Base-by-base conservation (phyloP, 805 yeast species). In the Candida sonorensis region DNA sequence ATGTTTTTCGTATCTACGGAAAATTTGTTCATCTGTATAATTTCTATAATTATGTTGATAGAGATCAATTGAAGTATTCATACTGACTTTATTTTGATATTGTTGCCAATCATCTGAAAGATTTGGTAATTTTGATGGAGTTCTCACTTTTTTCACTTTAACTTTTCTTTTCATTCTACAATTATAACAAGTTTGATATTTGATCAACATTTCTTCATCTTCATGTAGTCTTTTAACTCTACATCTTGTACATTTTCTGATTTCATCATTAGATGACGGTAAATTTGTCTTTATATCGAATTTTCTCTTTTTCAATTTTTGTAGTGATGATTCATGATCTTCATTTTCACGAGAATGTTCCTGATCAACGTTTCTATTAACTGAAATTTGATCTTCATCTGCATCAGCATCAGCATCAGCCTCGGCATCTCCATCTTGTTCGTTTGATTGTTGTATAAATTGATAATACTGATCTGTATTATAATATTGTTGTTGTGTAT, bases 161-260 rank as follows among this genome's bases (percentile, higher is more conserved):
- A 64, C 66, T 34, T 51, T 61, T 18, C 72, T 51, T 35, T 62
- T 62, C 16, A 45, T 43, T 23, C 72, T 44, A 44, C 72, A 66
- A 25, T 50, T 56, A 17, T 46, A 16, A 37, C 72, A 66, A 0
- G 72, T 66, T n/a, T 61, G 60, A 41, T 64, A 66, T 37, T 58
- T 61, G n/a, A 39, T 38, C 24, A 65, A 42, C 25, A 55, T 49
- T 5, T 51, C 60, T 3, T 42, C 33, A 7, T 50, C 42, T 37
- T 66, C 72, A 14, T 45, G 42, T 1, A 44, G 17, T 33, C 72
- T 40, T 27, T 61, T 64, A 15, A 61, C 65, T 12, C 70, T 46
- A 40, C 72, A 66, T 23, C 72, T 51, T 1, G 70, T 57, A 37
- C 72, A 66, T 35, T 66, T 66, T 43, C 53, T 60, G 7, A 57